Evolutionary conservation across 2,329 filamentous ascomycete genomes (phyloP).

Genomic region (Verticillium dahliae): DNA sequence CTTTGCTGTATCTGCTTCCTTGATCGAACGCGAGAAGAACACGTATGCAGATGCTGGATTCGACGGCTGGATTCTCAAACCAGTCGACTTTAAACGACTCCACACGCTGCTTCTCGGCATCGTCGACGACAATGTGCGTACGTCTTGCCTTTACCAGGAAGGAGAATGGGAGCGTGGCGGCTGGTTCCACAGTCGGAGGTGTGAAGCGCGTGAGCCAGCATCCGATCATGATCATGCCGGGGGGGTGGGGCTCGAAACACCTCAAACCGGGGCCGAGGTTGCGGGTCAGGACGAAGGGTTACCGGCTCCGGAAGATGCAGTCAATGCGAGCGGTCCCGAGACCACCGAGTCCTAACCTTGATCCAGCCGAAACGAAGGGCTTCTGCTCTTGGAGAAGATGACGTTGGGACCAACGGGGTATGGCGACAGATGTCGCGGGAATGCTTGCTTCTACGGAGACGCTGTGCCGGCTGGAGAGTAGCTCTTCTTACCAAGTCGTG

Average conservation of each 20-base stretch:
- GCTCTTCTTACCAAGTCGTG: too few species aligned
- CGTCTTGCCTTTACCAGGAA: constrained; percentile 58
- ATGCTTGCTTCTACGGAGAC: too few species aligned
- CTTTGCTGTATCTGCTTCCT: constrained; percentile 79
- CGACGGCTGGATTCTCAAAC: constrained; percentile 87
- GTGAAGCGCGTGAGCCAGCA: not conserved
- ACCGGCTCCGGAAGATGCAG: too few species aligned
- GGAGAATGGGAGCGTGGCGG: constrained; percentile 82
- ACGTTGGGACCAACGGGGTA: too few species aligned
- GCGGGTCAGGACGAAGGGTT: not conserved
- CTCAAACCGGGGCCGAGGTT: not conserved
- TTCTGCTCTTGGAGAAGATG: too few species aligned
- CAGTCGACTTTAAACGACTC: constrained; percentile 73
- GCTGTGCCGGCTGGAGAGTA: too few species aligned
- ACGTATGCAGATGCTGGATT: constrained; percentile 74
- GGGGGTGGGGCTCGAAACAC: not conserved
- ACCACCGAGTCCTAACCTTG: too few species aligned
- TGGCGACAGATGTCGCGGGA: too few species aligned
- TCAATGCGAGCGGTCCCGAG: too few species aligned
- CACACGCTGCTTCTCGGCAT: constrained; percentile 65
- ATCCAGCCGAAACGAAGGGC: too few species aligned
- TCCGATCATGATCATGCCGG: not conserved
- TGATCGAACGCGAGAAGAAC: constrained; percentile 62
- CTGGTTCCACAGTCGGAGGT: constrained; percentile 54
- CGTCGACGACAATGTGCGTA: constrained; percentile 49